Evolutionary conservation across 768 basidiomycete genomes (phyloP), one percentile per base, ranked within the genome.

Genomic region (Trichaptum fuscoviolaceum): DNA sequence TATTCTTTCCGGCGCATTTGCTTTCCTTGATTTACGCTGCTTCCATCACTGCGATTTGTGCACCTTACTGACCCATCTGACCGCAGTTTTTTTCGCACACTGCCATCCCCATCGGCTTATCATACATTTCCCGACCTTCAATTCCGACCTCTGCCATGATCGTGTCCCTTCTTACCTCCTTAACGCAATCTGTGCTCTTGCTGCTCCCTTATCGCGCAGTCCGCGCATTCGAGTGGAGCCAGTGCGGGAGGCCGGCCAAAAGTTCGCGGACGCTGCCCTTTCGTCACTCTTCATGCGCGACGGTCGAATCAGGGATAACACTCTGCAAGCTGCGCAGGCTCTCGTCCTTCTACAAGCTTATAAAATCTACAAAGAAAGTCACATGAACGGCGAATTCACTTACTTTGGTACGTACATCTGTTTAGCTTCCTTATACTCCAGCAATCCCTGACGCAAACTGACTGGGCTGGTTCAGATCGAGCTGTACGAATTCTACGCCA

Each of bases 71-170:
- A 20, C 64, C 70, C 35, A 62, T 36, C 24, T 25, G 26, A 1
- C 35, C 61, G 57, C 63, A 93, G 91, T 93, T 10, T 93, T 93
- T 75, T 93, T 93, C 74, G 83, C 92, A 26, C 90, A 90, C 74
- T 89, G 88, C 70, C 90, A 93, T 72, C 92, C 92, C 25, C 85
- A 87, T 68, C 85, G 89, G 42, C 82, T 87, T 70, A 81, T 93
- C 67, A 84, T 94, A 60, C 92, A 94, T 76, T 90, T 90, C 64
- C 88, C 92, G 24, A 86, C 88, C 8, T 94, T 94, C 71, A 81
- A 87, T 25, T 81, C 86, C 1, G 81, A 84, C 35, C 83, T 94
- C 8, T 84, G 84, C 65, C 85, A 85, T 67, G 87, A 87, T 69
- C 81, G 83, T 66, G 83, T 94, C 35, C 92, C 92, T 57, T 76